These are phyloP conservation scores for Termitomyces sp. DNA, from an alignment of 768 basidiomycete species.

Conservation along the genomic window DNA sequence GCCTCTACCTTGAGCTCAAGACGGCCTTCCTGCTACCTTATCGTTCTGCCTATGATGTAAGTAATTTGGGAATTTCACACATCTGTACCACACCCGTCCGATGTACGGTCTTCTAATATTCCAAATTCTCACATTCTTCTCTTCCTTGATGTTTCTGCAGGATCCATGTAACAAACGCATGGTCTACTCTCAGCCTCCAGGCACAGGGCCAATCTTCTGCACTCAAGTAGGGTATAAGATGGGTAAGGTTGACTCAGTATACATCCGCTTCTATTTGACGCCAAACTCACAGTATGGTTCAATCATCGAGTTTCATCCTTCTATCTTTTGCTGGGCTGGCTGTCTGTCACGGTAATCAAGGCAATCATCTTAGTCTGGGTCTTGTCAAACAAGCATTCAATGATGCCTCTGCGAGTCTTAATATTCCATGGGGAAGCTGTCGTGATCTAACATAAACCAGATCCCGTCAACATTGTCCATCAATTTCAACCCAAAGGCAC, in stretches of 20 bases:
- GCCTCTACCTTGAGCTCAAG: too few relatives aligned
- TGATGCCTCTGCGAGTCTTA: conserved; percentile 18
- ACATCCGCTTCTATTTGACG: conserved; percentile 11
- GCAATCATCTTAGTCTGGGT: conserved; percentile 23
- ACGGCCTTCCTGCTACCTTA: too few relatives aligned
- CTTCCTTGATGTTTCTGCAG: background rate
- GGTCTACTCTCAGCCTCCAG: background rate
- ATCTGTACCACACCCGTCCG: too few relatives aligned
- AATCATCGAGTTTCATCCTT: conserved; percentile 3
- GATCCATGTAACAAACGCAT: background rate
- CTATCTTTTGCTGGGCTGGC: conserved; percentile 11
- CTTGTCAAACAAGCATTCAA: conserved; percentile 20
- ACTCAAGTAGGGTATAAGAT: background rate
- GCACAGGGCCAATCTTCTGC: background rate
- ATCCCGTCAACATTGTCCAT: conserved; percentile 26
- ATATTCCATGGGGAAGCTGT: background rate
- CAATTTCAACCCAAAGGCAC: conserved; percentile 27
- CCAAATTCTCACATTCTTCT: background rate
- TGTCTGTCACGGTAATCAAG: conserved; percentile 17
- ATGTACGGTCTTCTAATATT: too few relatives aligned
- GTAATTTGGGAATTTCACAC: too few relatives aligned
- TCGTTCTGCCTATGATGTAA: too few relatives aligned
- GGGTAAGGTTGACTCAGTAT: background rate
- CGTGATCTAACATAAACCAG: conserved; percentile 13
- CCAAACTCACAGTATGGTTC: conserved; percentile 2